Percentiles rank a stretch among this genome's conserved stretches.
phyloP scores from a whole-genome alignment of 2,329 filamentous ascomycete genomes.

The Xylaria sp. region DNA sequence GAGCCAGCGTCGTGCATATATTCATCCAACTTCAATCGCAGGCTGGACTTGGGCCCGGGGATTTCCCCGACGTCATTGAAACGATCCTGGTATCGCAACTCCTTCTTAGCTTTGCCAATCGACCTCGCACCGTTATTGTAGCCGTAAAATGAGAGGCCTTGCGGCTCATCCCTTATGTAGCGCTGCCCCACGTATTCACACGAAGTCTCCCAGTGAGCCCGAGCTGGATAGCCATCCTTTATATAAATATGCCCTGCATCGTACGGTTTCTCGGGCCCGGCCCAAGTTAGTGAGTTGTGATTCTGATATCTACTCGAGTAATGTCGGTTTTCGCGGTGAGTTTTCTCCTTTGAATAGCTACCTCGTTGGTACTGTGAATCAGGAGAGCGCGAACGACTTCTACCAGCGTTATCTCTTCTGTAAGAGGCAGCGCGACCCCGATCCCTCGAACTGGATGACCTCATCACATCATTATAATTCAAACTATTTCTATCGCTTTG shows the following conservation, averaged over 20 bases:
- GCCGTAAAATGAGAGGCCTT: slow-evolving; percentile 29
- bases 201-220: not conserved
- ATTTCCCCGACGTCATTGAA: slow-evolving; percentile 18
- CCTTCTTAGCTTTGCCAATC: not conserved
- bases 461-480: not conserved
- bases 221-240: not conserved
- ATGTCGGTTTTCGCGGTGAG: slow-evolving; percentile 7
- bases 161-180: slow-evolving; percentile 28
- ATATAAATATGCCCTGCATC: not conserved
- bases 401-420: not conserved
- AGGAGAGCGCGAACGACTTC: slow-evolving; percentile 15
- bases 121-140: not conserved
- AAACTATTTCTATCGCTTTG: not conserved
- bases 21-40: slow-evolving; percentile 25
- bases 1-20: slow-evolving; percentile 22
- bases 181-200: not conserved
- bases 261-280: not conserved
- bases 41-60: slow-evolving; percentile 24
- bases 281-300: not conserved
- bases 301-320: not conserved
- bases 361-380: not conserved
- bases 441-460: not conserved
- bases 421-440: not conserved
- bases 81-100: slow-evolving; percentile 31
- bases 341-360: not conserved